Conservation (phyloP, 768 basidiomycete species). For the Tephrocybe sp. region DNA sequence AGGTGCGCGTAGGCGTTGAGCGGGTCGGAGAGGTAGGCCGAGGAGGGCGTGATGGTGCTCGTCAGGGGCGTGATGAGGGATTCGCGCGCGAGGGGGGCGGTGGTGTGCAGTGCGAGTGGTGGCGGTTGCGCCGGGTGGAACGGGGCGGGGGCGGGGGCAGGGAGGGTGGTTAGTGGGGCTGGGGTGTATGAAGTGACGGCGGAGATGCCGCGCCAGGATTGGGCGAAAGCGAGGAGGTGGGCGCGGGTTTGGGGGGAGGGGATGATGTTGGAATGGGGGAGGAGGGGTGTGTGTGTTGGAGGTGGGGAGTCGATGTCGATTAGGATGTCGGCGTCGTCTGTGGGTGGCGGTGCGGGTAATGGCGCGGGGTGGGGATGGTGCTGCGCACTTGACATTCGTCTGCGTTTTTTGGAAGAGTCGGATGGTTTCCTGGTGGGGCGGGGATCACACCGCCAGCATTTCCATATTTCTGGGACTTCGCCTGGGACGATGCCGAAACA, state of each 20-base stretch:
- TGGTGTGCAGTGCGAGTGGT: constrained; percentile 66
- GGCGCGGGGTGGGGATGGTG: neutral
- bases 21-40: constrained; percentile 73
- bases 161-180: constrained; percentile 1
- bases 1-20: constrained; percentile 85
- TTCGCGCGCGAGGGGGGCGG: constrained; percentile 51
- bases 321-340: constrained; percentile 41
- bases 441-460: constrained; percentile 67
- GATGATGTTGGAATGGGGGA: constrained; percentile 46
- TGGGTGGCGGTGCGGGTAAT: neutral
- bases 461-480: constrained; percentile 71
- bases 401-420: constrained; percentile 1
- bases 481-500: constrained; percentile 68
- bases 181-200: constrained; percentile 35
- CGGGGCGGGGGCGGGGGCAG: constrained; percentile 8
- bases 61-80: constrained; percentile 64
- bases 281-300: constrained; percentile 42
- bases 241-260: constrained; percentile 42
- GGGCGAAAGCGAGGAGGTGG: constrained; percentile 57
- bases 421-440: constrained; percentile 4
- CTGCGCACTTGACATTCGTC: neutral
- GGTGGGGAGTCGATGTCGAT: constrained; percentile 48
- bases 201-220: constrained; percentile 68
- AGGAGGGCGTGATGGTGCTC: constrained; percentile 63
- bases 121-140: constrained; percentile 29